These are phyloP conservation scores for Mortierella sp. DNA, from an alignment of 371 early-diverging fungal genomes.

Conservation along the genomic window DNA sequence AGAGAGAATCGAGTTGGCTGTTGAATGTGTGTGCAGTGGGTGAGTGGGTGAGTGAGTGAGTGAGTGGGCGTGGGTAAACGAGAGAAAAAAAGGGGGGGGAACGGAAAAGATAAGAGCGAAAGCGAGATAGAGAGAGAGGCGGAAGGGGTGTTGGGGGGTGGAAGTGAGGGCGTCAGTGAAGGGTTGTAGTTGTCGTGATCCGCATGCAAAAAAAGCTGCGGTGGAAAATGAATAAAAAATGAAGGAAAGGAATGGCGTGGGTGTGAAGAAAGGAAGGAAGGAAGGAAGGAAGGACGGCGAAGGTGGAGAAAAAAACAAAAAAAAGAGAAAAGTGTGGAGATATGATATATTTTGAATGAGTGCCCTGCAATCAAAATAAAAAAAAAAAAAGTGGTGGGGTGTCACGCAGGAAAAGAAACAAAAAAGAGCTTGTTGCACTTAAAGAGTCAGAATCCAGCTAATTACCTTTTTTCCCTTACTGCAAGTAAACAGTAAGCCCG, in stretches of 20 bases:
- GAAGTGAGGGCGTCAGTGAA: neutral
- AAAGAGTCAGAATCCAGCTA: neutral
- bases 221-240: neutral
- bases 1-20: neutral
- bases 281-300: neutral
- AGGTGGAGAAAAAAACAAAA: neutral
- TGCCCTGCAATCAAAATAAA: neutral
- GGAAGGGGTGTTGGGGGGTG: neutral
- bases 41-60: neutral
- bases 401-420: neutral
- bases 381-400: slow-evolving; percentile 6
- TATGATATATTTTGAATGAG: neutral
- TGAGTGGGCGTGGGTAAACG: neutral
- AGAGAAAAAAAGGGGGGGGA: neutral
- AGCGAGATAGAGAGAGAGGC: neutral
- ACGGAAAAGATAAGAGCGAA: neutral
- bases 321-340: slow-evolving; percentile 2
- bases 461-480: too few species aligned
- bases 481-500: too few species aligned
- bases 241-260: neutral
- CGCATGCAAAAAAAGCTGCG: slow-evolving; percentile 3
- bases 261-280: neutral
- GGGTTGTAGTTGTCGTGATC: slow-evolving; percentile 3
- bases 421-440: slow-evolving; percentile 7
- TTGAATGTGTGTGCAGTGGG: too few species aligned